These are phyloP conservation scores for Drechslerella dactyloides DNA, from an alignment of 2,329 filamentous ascomycete species.

Conservation along the genomic window DNA sequence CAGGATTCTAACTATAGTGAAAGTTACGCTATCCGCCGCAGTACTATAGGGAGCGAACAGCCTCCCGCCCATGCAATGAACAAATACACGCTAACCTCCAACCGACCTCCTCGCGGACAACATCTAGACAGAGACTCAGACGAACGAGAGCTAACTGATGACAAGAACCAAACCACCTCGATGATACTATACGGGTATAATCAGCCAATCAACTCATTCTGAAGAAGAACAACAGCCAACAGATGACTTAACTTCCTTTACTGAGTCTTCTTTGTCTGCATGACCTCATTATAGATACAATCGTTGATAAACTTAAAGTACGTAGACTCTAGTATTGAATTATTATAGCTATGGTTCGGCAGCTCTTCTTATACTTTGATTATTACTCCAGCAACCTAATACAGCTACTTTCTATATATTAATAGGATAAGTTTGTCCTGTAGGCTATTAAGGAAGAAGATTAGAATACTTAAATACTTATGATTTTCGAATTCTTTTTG, in stretches of 20 bases:
- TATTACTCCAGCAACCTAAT: slow-evolving; percentile 74
- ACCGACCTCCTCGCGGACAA: no score
- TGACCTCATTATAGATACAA: slow-evolving; percentile 66
- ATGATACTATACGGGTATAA: no score
- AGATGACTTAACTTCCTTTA: slow-evolving; percentile 8
- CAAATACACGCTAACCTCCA: no score
- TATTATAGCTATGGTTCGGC: slow-evolving; percentile 90
- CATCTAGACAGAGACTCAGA: no score
- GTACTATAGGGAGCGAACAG: no score
- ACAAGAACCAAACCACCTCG: no score
- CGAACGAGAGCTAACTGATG: no score
- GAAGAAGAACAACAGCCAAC: background rate
- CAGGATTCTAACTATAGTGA: no score
- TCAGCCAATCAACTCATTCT: no score
- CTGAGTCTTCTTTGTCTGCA: slow-evolving; percentile 43
- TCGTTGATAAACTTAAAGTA: slow-evolving; percentile 90
- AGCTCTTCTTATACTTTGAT: slow-evolving; percentile 87
- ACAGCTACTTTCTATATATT: slow-evolving; percentile 85
- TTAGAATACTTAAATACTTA: slow-evolving; percentile 78
- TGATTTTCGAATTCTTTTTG: slow-evolving; percentile 81
- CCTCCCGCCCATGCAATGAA: no score
- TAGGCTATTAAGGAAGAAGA: slow-evolving; percentile 87
- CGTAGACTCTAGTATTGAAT: slow-evolving; percentile 83
- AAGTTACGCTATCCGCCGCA: no score
- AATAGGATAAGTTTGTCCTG: slow-evolving; percentile 95